phyloP scores from a whole-genome alignment of 2,329 filamentous ascomycete genomes.

The Fusarium coffeatum region DNA sequence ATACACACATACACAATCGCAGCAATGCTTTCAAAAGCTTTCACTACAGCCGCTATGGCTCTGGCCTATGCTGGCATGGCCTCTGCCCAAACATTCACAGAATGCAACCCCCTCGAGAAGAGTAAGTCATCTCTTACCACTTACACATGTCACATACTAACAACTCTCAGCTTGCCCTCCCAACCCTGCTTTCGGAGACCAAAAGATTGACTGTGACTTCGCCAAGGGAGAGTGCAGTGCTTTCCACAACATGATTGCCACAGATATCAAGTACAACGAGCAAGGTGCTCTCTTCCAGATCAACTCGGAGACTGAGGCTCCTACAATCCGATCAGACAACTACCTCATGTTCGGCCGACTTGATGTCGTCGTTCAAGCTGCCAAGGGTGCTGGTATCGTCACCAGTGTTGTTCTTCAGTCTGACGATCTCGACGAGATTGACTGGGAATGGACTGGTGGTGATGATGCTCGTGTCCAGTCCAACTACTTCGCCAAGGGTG shows the following conservation, averaged over 20 bases:
- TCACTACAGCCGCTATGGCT: conserved; percentile 60
- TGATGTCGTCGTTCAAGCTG: conserved; percentile 81
- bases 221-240: conserved; percentile 73
- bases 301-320: conserved; percentile 70
- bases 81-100: conserved; percentile 67
- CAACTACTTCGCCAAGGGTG: conserved; percentile 85
- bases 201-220: conserved; percentile 74
- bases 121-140: conserved; percentile 48
- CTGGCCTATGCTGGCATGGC: conserved; percentile 62
- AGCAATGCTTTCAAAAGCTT: conserved; percentile 58
- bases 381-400: conserved; percentile 85
- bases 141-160: not conserved
- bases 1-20: conserved; percentile 7
- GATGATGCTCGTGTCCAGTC: conserved; percentile 80
- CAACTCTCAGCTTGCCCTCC: conserved; percentile 69
- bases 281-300: conserved; percentile 74
- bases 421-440: conserved; percentile 86
- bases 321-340: conserved; percentile 80
- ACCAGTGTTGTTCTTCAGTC: conserved; percentile 92
- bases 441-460: conserved; percentile 94
- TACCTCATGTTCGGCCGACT: conserved; percentile 98
- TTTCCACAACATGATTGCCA: conserved; percentile 61
- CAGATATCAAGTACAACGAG: conserved; percentile 59
- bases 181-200: conserved; percentile 79
- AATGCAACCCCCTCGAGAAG: conserved; percentile 66